Evolutionary conservation across 257 asterid genomes (phyloP).

Genomic region (Paulownia fortunei): DNA sequence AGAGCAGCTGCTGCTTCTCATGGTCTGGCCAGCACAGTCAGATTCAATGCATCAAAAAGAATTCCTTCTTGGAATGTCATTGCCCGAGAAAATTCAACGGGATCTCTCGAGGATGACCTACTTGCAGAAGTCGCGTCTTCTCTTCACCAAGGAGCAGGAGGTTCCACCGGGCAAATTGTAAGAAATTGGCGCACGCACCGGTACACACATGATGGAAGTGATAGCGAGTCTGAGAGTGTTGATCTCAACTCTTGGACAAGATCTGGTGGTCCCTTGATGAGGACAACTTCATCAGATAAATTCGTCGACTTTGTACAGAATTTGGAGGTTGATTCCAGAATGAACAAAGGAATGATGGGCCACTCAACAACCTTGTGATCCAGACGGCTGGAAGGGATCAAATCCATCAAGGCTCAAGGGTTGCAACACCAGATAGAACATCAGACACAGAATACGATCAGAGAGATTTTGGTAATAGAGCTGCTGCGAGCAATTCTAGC

Average conservation of each 20-base stretch:
- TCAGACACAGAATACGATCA: constrained; percentile 61
- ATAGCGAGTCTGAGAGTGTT: constrained; percentile 75
- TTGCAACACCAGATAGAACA: constrained; percentile 52
- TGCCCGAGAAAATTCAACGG: constrained; percentile 87
- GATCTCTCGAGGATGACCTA: constrained; percentile 84
- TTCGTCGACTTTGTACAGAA: constrained; percentile 82
- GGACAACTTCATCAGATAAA: constrained; percentile 87
- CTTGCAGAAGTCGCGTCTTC: constrained; percentile 54
- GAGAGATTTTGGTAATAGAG: constrained; percentile 44
- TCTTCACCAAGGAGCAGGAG: too few species aligned
- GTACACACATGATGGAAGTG: constrained; percentile 69
- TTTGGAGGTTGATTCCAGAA: constrained; percentile 50
- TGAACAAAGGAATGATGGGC: constrained; percentile 34
- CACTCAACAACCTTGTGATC: too few species aligned
- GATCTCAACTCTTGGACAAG: constrained; percentile 83
- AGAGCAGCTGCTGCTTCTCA: constrained; percentile 85
- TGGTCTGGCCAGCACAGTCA: constrained; percentile 46
- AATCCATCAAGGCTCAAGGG: too few species aligned
- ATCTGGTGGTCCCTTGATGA: constrained; percentile 98
- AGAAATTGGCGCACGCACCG: constrained; percentile 52
- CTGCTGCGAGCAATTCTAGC: constrained; percentile 43
- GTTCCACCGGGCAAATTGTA: too few species aligned
- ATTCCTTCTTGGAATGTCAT: constrained; percentile 96
- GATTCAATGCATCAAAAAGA: constrained; percentile 74
- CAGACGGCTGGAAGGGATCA: too few species aligned